Base-by-base conservation (phyloP, 2,329 filamentous ascomycete species). In the Moelleriella libera region DNA sequence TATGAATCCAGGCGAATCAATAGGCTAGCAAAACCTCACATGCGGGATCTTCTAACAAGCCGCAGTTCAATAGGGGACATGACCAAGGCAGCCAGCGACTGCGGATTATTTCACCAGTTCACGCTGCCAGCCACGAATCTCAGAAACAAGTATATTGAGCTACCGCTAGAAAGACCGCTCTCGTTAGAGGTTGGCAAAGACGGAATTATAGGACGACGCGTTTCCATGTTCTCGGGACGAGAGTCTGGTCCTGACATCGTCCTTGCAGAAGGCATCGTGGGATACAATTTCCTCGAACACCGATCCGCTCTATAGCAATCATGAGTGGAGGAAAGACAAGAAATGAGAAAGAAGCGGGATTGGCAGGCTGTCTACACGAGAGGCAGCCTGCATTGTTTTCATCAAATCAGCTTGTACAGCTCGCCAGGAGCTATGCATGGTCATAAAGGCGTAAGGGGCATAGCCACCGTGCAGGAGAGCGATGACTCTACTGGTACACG, bases 181-280 rank as follows among this genome's bases (percentile, higher is more conserved):
- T 68, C 65, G 0, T 59, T 73, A 1, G 60, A 67, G 48, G 68
- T 74, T 7, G 70, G 70, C 1, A 58, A 58, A 30, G 58, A 68
- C 7, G 71, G 71, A 8, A 70, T 74, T 46, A 74, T 74, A 21
- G 71, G 71, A 1, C 61, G 70, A 5, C 59, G 70, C 8, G 69
- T 74, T 1, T 72, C 70, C 0, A 46, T 74, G 0, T 62, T 60
- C 31, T 58, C 60, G 0, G 51, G 56, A 0, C 47, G 52, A 0
- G 44, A 47, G 0, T 50, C 47, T 52, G 62, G 62, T 9, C 50
- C 41, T 31, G 55, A 54, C 30, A 52, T 53, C 5, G 60, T 69
- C 0, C 51, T 72, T 4, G 70, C 70, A 0, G 70, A 74, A 51
- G 71, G 71, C 0, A 70, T 74, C n/a, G 67, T 73, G 5, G 71